Evolutionary conservation across 441 rosid species (phyloP), one percentile per base, ranked within the genome.

Genomic region (Hura crepitans): DNA sequence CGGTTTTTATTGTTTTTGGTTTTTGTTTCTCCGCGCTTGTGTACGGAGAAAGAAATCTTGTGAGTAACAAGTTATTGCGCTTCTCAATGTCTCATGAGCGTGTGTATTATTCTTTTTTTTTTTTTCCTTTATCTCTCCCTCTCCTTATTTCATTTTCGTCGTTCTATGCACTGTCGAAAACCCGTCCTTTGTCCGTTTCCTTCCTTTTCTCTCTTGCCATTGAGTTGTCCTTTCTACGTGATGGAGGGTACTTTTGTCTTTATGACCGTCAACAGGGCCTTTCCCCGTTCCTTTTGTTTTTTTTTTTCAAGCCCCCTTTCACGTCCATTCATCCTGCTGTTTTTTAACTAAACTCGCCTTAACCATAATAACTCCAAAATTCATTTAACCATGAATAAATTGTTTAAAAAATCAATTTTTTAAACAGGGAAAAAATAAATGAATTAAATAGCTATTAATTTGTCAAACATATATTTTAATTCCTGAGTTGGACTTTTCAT

Each of bases 171-270:
- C 78, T 78, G 74, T 59, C 77, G 78, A 71, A 75, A 43, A 64
- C 57, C 61, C 66, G 23, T 62, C 67, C 72, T 66, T 65, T 18
- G 61, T 72, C 55, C 43, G 45, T 46, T 60, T 11, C 51, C 54
- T 67, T 45, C 9, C 12, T 35, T 64, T 27, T 28, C 30, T n/a
- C 55, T 68, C 37, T 25, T n/a, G 70, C 39, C n/a, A 72, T 73
- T 62, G 79, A 74, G 57, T 39, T 66, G 75, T 69, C 85, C 71
- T 66, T 43, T 74, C 73, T 69, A 25, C 59, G 39, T 50, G 59
- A 13, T 47, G 50, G 30, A 77, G 74, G 80, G 65, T 59, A 64
- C 4, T 73, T 70, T 50, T 56, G 81, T 66, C 81, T 28, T 72
- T 69, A 6, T 39, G 33, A 4, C 2, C 23, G 2, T 18, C 65